These are phyloP conservation scores for Mycena leptocephala DNA, from an alignment of 768 basidiomycete species.

Conservation along the genomic window DNA sequence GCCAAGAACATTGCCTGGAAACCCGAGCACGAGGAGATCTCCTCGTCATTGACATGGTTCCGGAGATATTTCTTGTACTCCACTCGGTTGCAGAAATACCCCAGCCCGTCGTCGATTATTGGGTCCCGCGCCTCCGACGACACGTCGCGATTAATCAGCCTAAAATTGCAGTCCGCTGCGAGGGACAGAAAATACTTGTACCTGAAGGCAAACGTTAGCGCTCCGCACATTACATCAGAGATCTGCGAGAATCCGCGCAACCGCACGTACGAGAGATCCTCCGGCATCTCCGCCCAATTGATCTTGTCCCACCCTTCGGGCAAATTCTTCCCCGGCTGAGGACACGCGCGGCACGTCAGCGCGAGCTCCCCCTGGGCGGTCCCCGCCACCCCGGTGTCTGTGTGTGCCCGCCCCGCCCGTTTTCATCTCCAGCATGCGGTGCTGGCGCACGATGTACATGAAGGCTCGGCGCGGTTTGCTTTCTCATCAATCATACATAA, in stretches of 20 bases:
- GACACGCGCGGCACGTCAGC: background rate
- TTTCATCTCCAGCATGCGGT: background rate
- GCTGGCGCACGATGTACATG: constrained; percentile 12
- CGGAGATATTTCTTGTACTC: background rate
- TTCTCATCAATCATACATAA: too few species aligned
- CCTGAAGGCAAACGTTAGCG: too few species aligned
- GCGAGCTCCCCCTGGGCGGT: background rate
- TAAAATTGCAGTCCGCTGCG: background rate
- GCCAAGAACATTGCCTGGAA: constrained; percentile 25
- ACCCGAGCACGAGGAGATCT: constrained; percentile 21
- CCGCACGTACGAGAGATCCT: background rate
- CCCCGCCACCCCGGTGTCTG: background rate
- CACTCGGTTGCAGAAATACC: background rate
- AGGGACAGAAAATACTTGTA: constrained; percentile 1
- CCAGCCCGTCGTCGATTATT: background rate
- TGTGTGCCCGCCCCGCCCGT: background rate
- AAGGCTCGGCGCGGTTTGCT: constrained; percentile 17
- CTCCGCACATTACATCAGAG: too few species aligned
- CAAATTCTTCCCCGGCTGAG: background rate
- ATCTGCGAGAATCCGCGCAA: too few species aligned
- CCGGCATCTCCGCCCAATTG: background rate
- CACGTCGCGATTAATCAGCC: background rate
- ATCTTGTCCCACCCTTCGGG: background rate
- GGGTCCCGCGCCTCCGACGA: background rate
- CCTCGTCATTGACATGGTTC: constrained; percentile 7